phyloP scores from a whole-genome alignment of 352 stramenopile genomes.

The Phytopythium chamaehyphon region DNA sequence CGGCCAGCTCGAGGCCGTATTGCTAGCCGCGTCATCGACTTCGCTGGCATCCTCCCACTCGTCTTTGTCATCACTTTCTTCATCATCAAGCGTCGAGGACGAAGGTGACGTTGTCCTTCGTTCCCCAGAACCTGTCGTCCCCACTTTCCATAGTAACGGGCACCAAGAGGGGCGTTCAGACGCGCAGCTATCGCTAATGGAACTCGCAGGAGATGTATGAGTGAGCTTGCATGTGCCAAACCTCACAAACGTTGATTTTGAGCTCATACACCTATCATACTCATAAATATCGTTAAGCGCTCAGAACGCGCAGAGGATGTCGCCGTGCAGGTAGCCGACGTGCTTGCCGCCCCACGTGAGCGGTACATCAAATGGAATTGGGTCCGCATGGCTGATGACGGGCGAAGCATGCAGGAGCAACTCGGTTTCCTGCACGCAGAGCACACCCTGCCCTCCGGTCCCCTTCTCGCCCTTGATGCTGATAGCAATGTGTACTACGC shows the following conservation, averaged over 20 bases:
- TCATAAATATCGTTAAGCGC: background rate
- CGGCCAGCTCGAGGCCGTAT: background rate
- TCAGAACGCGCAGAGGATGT: slow-evolving; percentile 44
- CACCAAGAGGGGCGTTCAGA: slow-evolving; percentile 4
- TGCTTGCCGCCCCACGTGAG: slow-evolving; percentile 75
- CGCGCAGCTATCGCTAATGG: slow-evolving; percentile 43
- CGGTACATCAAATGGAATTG: slow-evolving; percentile 62
- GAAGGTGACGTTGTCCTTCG: background rate
- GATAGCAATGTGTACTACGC: slow-evolving; percentile 63
- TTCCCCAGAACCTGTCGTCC: too few species aligned
- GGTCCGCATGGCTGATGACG: slow-evolving; percentile 34
- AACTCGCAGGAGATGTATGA: slow-evolving; percentile 28
- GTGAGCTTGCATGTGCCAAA: too few species aligned
- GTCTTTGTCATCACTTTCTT: slow-evolving; percentile 15
- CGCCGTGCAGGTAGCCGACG: slow-evolving; percentile 46
- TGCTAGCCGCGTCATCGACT: background rate
- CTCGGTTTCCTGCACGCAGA: slow-evolving; percentile 62
- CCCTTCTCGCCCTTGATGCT: slow-evolving; percentile 59
- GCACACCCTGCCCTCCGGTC: slow-evolving; percentile 55
- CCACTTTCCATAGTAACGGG: background rate
- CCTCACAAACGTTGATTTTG: background rate
- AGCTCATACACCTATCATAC: background rate
- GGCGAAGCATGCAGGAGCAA: slow-evolving; percentile 38
- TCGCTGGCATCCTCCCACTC: slow-evolving; percentile 18
- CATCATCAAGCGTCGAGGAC: slow-evolving; percentile 18